A percentile compares a stretch with the other conserved stretches of the same genome.
Conservation (phyloP, 2,329 filamentous ascomycete species). For the Pseudogymnoascus sp. region DNA sequence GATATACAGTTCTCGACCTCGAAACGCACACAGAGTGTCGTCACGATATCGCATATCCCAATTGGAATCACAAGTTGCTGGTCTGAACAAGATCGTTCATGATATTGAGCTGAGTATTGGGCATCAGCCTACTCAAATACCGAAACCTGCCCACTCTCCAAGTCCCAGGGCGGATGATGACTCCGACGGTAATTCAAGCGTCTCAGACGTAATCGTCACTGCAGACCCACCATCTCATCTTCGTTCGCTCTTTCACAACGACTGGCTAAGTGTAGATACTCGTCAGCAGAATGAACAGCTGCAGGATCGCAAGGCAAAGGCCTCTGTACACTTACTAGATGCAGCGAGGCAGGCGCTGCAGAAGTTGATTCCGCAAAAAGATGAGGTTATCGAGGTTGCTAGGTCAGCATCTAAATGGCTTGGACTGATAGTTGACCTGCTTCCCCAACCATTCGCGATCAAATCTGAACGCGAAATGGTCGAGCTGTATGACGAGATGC, state of each 20-base stretch:
- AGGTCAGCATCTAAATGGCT: constrained; percentile 24
- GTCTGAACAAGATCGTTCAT: constrained; percentile 16
- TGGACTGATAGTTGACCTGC: constrained; percentile 21
- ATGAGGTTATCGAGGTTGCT: constrained; percentile 21
- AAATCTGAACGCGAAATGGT: constrained; percentile 20
- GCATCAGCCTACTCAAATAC: constrained; percentile 7
- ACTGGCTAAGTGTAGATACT: constrained; percentile 22
- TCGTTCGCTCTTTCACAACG: constrained; percentile 27
- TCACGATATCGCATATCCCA: constrained; percentile 20
- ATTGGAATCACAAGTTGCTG: constrained; percentile 19
- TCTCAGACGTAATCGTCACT: constrained; percentile 15
- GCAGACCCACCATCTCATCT: constrained; percentile 24
- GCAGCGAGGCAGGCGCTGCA: constrained; percentile 14
- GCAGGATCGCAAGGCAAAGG: constrained; percentile 35
- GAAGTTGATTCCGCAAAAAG: constrained; percentile 22
- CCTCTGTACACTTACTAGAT: constrained; percentile 11
- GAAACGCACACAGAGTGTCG: constrained; percentile 14
- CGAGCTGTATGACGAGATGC: constrained; percentile 23
- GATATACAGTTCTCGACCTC: constrained; percentile 13
- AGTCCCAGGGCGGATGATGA: constrained; percentile 11
- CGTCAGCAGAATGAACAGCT: constrained; percentile 13
- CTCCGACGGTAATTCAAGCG: constrained; percentile 14
- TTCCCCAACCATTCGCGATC: constrained; percentile 19
- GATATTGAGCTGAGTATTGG: constrained; percentile 17
- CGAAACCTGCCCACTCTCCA: neutral